Base-by-base conservation (phyloP, 2,329 filamentous ascomycete genomes). In the Hymenoscyphus linearis region DNA sequence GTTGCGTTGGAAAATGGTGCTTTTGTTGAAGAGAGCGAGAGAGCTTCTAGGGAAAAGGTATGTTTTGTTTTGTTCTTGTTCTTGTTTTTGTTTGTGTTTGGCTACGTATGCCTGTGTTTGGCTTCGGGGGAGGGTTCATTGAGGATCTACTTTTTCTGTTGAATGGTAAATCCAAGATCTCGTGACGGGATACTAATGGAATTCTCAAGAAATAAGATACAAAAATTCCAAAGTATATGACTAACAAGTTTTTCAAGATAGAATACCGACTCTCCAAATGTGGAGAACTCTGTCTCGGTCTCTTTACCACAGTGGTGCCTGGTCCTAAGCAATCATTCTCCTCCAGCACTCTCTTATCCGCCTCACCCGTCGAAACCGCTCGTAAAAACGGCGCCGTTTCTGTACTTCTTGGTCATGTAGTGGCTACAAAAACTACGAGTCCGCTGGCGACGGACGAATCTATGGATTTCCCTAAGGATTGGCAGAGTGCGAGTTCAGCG, bases 381-480 rank as follows among this genome's bases (percentile, higher is more conserved):
- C 77, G 84, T n/a, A 71, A 78, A 53, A 78, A 85, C 67, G 82
- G 82, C 64, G 79, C 77, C 50, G 74, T 78, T 61, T 80, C 81
- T 63, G 80, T 90, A 52, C 80, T 96, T 26, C 80, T 96, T 55
- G 92, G 85, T 44, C 90, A 96, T 74, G 81, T 93, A 66, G 79
- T 96, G 64, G 83, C 89, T 22, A 93, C 91, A 13, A 87, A 89
- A 66, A 88, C 86, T 40, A 78, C 79, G 40, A 82, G 83, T 57
- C 71, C 76, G 0, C 75, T 84, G 50, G 85, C 96, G 59, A 89
- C 86, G 1, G 91, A 96, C 70, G 80, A 80, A 6, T 85, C 90
- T 65, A 96, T 96, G 90, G 82, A 80, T 25, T 80, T 87, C 50
- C 91, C 91, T 0, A 74, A 78, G 44, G 82, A 88, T 71, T 93